Evolutionary conservation across 1,284 basidiomycete genomes (phyloP), one percentile per base, ranked within the genome.

Genomic region (Ceraceosorus guamensis): DNA sequence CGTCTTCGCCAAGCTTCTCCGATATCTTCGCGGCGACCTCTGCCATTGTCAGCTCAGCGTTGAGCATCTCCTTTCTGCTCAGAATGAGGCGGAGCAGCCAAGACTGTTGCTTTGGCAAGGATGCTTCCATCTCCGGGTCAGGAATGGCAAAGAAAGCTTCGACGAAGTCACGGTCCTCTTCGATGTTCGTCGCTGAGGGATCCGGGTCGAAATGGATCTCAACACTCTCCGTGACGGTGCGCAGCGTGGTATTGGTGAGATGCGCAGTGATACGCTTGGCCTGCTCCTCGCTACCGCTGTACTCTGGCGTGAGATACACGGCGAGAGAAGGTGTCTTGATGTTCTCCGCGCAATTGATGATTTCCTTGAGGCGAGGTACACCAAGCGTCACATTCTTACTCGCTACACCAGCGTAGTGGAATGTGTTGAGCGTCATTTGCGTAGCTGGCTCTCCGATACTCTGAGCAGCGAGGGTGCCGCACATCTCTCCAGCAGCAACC

Each of bases 111-210:
- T 90, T 81, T 68, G 92, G 87, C 1, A 95, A 79, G 70, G 93
- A 92, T 10, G 85, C 83, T 76, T 95, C 90, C 60, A 95, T 87
- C 57, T 95, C 90, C 73, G 96, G 91, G 73, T 98, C 95, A 7
- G 93, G 93, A 77, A 98, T 97, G 56, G 92, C 92, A 76, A 98
- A 99, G 88, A 97, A 97, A 0, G 92, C 91, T 71, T 97, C 91
- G 53, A 99, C 93, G 75, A 99, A 98, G 53, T 93, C 85, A 50
- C 84, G 81, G 78, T 99, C 95, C 72, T 97, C 93, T 67, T 95
- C 91, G 75, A 99, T 96, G 73, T 92, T 86, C 8, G 95, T 98
- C 0, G 87, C 84, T 16, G 83, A 85, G 30, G 91, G 88, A 71
- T 96, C 86, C 0, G 95, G 95, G 75, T 98, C 95, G 75, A 97